Evolutionary conservation across 2,329 filamentous ascomycete genomes (phyloP), one percentile per base, ranked within the genome.

Genomic region (Lithohypha guttulata): DNA sequence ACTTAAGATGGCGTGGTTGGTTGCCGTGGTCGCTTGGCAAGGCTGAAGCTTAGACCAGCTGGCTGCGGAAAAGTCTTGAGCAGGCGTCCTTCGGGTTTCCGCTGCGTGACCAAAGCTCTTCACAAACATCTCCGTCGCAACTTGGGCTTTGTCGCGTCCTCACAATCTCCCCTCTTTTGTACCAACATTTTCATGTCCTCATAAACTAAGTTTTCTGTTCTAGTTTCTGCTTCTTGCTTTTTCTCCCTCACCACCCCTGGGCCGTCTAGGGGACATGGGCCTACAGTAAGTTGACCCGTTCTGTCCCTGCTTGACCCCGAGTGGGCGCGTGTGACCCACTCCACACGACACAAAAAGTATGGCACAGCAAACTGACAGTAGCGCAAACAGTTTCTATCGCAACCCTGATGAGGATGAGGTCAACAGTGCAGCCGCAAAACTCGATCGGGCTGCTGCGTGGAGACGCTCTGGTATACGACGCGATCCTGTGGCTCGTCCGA

Each of bases 391-490:
- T 45, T 66, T 77, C 59, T 77, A 66, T 63, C 65, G 65, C 55
- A 68, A 71, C 53, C 70, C 70, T 36, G 62, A 65, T 27, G 62
- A 65, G 33, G 59, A 65, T 43, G 60, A 63, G 41, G 55, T 58
- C 17, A 64, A 62, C 39, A 42, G 47, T 39, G 58, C 62, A 42
- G 55, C 62, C 38, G 54, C 62, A 46, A 75, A 74, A 55, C 57
- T 55, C 46, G 73, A 77, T 51, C 56, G 65, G 25, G 66, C 67
- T 42, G 70, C 70, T 32, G 55, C 63, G 41, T 59, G 66, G 40
- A 26, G 41, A 26, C 70, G 74, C 53, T 77, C 72, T 26, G 59
- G 70, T 28, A 78, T 79, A 51, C 70, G 75, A 44, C 70, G 75
- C 42, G 64, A 68, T 46, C 51, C 59, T 42, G 53, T 57, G 31